Base-by-base conservation (phyloP, 2,329 filamentous ascomycete species). In the Arthrobotrys iridis region DNA sequence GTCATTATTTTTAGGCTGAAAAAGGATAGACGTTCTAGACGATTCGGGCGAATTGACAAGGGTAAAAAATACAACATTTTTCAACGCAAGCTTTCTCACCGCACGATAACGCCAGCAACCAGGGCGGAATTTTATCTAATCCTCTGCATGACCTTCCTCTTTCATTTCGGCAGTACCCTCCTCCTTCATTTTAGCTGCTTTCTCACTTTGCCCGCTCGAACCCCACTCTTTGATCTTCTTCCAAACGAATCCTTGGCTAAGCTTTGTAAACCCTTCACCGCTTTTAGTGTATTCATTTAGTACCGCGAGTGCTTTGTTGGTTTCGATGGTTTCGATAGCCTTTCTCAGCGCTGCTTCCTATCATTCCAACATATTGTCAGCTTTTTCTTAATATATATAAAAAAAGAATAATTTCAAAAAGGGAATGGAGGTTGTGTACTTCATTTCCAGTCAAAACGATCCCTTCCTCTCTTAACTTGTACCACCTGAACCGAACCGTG, bases 181-280 rank as follows among this genome's bases (percentile, higher is more conserved):
- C n/a, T 43, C 60, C 24, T 26, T 30, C 18, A 2, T 11, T 1
- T 18, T 15, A 45, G 10, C 22, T 8, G 4, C 40, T 63, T 18
- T 13, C 35, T 26, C 26, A 40, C 18, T 4, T 20, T 7, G 5
- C 13, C 4, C 22, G 18, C 35, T 40, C 35, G 33, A 15, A 18
- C 40, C 11, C 68, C 68, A 73, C 24, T 74, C 60, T 20, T 65
- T 66, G 22, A 74, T 60, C 52, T 59, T 64, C 35, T 66, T 74
- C 22, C 30, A 40, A 2, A 74, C 41, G 35, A 55, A 66, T 10
- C 35, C 68, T 24, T 65, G 60, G 6, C 35, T 66, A 2, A 74
- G 43, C n/a, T 57, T 65, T n/a, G 50, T 66, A 43, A 43, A 33
- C 7, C 3, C n/a, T 0, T 58, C 46, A 2, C 41, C 60, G 28